Percentiles rank a stretch among this genome's conserved stretches.
These are phyloP conservation scores for Skeletonema tropicum DNA, from an alignment of 108 stramenopile species.

Conservation along the genomic window DNA sequence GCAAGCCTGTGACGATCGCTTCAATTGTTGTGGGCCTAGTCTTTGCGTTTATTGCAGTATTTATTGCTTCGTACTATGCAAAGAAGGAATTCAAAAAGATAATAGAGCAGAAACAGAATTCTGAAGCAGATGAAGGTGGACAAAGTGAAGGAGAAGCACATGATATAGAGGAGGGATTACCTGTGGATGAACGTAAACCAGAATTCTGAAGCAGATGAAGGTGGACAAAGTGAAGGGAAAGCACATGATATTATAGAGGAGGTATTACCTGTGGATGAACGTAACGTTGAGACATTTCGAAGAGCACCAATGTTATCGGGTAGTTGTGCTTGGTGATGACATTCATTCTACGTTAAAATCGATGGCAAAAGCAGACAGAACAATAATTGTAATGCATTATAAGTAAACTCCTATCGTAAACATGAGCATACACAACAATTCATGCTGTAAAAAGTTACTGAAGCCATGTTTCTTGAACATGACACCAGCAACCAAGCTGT, in stretches of 20 bases:
- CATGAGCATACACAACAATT: conserved; percentile 59
- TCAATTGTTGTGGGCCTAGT: conserved; percentile 59
- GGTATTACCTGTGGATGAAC: background rate
- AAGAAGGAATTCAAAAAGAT: conserved; percentile 72
- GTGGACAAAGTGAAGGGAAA: background rate
- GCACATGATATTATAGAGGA: background rate
- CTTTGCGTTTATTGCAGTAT: conserved; percentile 63
- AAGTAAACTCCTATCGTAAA: conserved; percentile 68
- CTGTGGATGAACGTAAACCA: no score
- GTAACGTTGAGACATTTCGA: no score
- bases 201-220: background rate
- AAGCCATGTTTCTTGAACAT: conserved; percentile 56
- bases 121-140: background rate
- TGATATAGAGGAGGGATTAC: conserved; percentile 6
- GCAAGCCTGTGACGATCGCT: conserved; percentile 27
- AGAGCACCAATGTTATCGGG: no score
- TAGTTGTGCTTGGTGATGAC: no score
- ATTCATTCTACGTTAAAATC: background rate
- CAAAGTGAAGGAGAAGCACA: background rate
- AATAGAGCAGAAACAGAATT: conserved; percentile 11
- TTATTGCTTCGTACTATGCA: conserved; percentile 68
- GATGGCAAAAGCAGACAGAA: background rate
- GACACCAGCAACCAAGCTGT: conserved; percentile 48
- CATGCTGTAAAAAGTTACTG: conserved; percentile 73
- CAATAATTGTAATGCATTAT: conserved; percentile 18